Conservation (phyloP, 108 stramenopile genomes). For the Skeletonema potamos region DNA sequence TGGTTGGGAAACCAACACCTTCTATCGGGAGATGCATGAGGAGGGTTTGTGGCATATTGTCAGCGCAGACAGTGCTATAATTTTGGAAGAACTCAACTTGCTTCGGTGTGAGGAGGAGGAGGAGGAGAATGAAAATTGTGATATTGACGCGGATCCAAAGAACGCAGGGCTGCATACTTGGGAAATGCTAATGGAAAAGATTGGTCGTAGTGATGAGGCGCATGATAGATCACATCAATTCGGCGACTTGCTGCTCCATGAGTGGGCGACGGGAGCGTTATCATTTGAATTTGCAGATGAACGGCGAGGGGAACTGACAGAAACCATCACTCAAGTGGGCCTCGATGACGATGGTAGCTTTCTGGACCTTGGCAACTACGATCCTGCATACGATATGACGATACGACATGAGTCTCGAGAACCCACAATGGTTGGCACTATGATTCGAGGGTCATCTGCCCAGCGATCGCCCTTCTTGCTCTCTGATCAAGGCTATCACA, state of each 20-base stretch:
- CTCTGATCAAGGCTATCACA: conserved; percentile 63
- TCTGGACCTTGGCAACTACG: conserved; percentile 29
- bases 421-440: conserved; percentile 32
- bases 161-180: conserved; percentile 48
- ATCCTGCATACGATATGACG: conserved; percentile 35
- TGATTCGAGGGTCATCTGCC: conserved; percentile 61
- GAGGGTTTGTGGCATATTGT: conserved; percentile 42
- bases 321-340: conserved; percentile 17
- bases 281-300: conserved; percentile 20
- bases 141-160: conserved; percentile 32
- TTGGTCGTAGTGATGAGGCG: conserved; percentile 25
- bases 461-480: conserved; percentile 57
- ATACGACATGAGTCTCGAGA: not conserved
- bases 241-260: conserved; percentile 41
- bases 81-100: conserved; percentile 42
- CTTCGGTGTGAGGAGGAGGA: conserved; percentile 43
- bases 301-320: not conserved
- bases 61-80: conserved; percentile 29
- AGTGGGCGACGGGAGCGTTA: conserved; percentile 41
- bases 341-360: conserved; percentile 8
- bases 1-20: conserved; percentile 44
- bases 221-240: conserved; percentile 26
- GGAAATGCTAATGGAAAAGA: conserved; percentile 54
- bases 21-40: conserved; percentile 43
- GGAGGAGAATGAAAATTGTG: conserved; percentile 18